phyloP scores from a whole-genome alignment of 2,329 filamentous ascomycete species.

The Fusarium oligoseptatum region DNA sequence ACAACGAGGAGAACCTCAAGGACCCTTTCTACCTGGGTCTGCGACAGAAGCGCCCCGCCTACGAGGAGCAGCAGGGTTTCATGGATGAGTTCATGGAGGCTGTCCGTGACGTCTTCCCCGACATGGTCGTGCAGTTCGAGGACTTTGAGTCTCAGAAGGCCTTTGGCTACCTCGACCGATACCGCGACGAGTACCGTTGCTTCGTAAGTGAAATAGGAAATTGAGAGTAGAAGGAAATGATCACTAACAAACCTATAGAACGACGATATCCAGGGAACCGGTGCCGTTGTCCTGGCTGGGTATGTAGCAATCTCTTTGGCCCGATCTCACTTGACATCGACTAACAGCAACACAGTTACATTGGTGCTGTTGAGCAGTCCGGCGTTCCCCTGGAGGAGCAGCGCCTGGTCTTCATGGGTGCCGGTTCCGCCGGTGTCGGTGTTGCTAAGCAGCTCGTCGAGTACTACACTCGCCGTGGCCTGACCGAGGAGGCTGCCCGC shows the following conservation, averaged over 20 bases:
- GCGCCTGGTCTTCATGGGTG: slow-evolving; percentile 94
- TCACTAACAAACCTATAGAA: slow-evolving; percentile 62
- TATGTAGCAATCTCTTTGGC: slow-evolving; percentile 52
- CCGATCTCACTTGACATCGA: slow-evolving; percentile 41
- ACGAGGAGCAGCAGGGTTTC: slow-evolving; percentile 87
- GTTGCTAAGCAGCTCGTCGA: slow-evolving; percentile 98
- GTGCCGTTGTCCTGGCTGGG: slow-evolving; percentile 92
- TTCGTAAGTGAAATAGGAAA: slow-evolving; percentile 67
- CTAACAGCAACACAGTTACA: slow-evolving; percentile 74
- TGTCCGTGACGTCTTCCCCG: slow-evolving; percentile 77
- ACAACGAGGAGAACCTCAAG: slow-evolving; percentile 74
- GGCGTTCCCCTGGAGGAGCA: slow-evolving; percentile 90
- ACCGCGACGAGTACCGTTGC: slow-evolving; percentile 89
- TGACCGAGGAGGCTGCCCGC: slow-evolving; percentile 88
- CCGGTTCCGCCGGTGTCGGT: slow-evolving; percentile 94
- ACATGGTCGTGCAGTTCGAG: slow-evolving; percentile 89
- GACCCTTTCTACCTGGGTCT: slow-evolving; percentile 90
- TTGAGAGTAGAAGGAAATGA: neutral
- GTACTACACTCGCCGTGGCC: slow-evolving; percentile 93
- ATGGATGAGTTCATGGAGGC: slow-evolving; percentile 98
- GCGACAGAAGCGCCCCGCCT: slow-evolving; percentile 82
- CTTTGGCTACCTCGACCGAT: slow-evolving; percentile 92
- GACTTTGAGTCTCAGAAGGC: slow-evolving; percentile 95
- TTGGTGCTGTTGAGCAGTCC: slow-evolving; percentile 83
- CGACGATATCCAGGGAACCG: slow-evolving; percentile 97